A percentile compares a stretch with the other conserved stretches of the same genome.
These are phyloP conservation scores for Neurospora sp. DNA, from an alignment of 495 filamentous ascomycete genomes.

Conservation along the genomic window DNA sequence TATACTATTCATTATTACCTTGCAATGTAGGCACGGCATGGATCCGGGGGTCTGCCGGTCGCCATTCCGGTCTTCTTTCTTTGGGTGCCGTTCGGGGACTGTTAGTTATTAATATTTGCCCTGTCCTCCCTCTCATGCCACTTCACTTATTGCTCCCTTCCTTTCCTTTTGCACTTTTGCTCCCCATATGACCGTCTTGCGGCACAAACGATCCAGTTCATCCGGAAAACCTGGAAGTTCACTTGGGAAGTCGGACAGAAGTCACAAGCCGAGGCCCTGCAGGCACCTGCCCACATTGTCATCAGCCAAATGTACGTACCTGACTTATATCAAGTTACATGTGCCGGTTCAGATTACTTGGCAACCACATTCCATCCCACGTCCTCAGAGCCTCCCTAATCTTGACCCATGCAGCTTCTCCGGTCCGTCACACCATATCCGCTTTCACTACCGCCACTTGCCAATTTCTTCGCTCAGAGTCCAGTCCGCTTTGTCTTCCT, in stretches of 20 bases:
- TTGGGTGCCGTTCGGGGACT: not conserved
- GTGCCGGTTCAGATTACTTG: not conserved
- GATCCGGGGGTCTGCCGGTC: not conserved
- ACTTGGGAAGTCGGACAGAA: not conserved
- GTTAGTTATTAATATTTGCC: not conserved
- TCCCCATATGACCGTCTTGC: not conserved
- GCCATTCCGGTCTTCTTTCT: not conserved
- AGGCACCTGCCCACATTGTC: not conserved
- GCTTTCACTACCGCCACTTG: not conserved
- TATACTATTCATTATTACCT: not conserved
- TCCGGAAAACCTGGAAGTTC: not conserved
- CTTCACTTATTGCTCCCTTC: not conserved
- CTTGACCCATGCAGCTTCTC: not conserved
- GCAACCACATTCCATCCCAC: not conserved
- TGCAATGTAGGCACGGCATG: not conserved
- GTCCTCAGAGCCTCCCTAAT: not conserved
- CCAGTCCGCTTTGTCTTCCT: not conserved
- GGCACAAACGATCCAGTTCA: not conserved
- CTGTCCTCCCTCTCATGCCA: not conserved
- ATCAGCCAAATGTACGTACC: not conserved
- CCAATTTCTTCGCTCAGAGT: not conserved
- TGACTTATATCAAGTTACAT: not conserved
- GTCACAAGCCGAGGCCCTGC: not conserved
- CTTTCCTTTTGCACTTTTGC: not conserved
- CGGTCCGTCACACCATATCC: not conserved